Percentiles rank a stretch among this genome's conserved stretches.
Conservation (phyloP, 441 rosid species). For the Iberis amara region DNA sequence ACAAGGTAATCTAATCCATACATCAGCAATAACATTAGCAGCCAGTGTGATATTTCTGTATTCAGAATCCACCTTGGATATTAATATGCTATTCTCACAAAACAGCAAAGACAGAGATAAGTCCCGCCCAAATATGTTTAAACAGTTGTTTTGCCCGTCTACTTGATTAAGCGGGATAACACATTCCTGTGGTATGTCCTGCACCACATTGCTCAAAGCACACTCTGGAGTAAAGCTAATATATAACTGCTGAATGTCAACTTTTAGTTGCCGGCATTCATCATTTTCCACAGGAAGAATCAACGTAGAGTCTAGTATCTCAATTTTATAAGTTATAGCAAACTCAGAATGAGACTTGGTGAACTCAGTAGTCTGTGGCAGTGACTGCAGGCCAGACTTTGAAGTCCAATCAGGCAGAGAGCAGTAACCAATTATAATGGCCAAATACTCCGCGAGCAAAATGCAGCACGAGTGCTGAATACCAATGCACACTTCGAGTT, state of each 20-base stretch:
- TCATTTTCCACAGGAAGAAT: conserved; percentile 53
- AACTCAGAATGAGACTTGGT: conserved; percentile 27
- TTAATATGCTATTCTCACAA: conserved; percentile 40
- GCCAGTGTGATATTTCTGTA: conserved; percentile 40
- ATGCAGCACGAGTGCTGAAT: conserved; percentile 80
- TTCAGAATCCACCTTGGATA: conserved; percentile 31
- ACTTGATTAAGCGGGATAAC: conserved; percentile 47
- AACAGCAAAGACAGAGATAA: conserved; percentile 47
- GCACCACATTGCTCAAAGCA: conserved; percentile 36
- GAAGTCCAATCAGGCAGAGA: conserved; percentile 77
- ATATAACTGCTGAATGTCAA: conserved; percentile 54
- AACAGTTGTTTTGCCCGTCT: conserved; percentile 43
- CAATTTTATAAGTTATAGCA: conserved; percentile 57
- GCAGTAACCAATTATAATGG: conserved; percentile 81
- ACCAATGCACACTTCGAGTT: conserved; percentile 77
- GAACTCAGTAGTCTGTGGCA: conserved; percentile 28
- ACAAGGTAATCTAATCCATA: conserved; percentile 77
- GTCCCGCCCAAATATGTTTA: conserved; percentile 70
- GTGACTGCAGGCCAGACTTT: conserved; percentile 36
- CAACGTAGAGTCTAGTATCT: conserved; percentile 68
- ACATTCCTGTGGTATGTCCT: conserved; percentile 54
- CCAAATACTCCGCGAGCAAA: conserved; percentile 66
- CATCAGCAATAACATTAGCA: conserved; percentile 53
- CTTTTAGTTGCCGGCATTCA: conserved; percentile 48
- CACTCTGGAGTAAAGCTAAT: conserved; percentile 43